phyloP scores from a whole-genome alignment of 192 early-diverging fungal genomes.

The Thamnidium elegans region DNA sequence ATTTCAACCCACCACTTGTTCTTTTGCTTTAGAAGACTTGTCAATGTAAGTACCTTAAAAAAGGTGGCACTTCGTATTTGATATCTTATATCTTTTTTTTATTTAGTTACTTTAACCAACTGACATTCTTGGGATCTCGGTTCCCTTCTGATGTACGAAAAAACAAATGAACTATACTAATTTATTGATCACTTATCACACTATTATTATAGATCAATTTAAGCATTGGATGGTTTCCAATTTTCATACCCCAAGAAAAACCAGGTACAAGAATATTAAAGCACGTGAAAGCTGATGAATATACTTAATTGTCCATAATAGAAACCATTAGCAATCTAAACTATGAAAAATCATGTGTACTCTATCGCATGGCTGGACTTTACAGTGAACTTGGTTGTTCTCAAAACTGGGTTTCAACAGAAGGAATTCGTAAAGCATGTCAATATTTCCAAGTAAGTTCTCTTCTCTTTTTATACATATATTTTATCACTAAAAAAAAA shows the following conservation, averaged over 20 bases:
- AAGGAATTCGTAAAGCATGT: conserved; percentile 77
- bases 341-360: conserved; percentile 78
- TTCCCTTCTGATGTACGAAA: conserved; percentile 91
- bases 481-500: too few species aligned
- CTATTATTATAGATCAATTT: conserved; percentile 49
- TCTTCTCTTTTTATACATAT: too few species aligned
- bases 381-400: conserved; percentile 75
- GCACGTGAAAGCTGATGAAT: conserved; percentile 3
- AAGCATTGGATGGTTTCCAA: conserved; percentile 65
- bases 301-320: neutral
- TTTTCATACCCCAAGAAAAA: conserved; percentile 56
- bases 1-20: neutral
- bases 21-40: conserved; percentile 14
- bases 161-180: conserved; percentile 28
- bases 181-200: neutral
- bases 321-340: conserved; percentile 55
- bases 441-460: conserved; percentile 68
- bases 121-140: conserved; percentile 73
- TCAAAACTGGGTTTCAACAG: conserved; percentile 64
- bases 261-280: conserved; percentile 36
- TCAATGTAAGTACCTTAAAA: conserved; percentile 1
- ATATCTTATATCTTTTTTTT: conserved; percentile 1
- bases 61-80: neutral
- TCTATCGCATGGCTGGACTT: conserved; percentile 84
- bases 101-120: conserved; percentile 79